Evolutionary conservation across 2,329 filamentous ascomycete species (phyloP).

Genomic region (Aspergillus sp.): DNA sequence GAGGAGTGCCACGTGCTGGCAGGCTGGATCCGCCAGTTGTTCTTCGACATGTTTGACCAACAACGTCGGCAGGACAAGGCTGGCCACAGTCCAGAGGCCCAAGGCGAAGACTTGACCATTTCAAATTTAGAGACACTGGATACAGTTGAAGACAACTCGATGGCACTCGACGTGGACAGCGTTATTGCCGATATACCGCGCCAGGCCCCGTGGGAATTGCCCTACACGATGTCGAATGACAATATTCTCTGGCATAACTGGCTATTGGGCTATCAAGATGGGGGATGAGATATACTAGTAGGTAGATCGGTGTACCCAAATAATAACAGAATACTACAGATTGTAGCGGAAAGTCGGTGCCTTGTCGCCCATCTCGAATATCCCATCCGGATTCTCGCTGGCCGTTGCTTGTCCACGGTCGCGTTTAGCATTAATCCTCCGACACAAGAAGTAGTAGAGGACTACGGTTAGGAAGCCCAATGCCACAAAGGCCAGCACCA

Average conservation of each 20-base stretch:
- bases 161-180: neutral
- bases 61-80: no score
- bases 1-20: no score
- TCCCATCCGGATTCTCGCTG: conserved; percentile 4
- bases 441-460: conserved; percentile 10
- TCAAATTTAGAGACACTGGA: no score
- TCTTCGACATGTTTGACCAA: no score
- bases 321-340: neutral
- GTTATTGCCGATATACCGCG: neutral
- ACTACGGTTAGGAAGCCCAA: conserved; percentile 9
- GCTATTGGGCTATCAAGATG: neutral
- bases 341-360: conserved; percentile 6
- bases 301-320: no score
- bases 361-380: conserved; percentile 13
- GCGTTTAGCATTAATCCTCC: conserved; percentile 8
- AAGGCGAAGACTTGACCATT: no score
- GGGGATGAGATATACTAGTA: neutral
- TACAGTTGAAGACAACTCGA: no score
- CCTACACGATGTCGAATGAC: neutral
- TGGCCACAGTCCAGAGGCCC: no score
- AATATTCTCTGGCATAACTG: neutral
- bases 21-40: no score
- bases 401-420: neutral
- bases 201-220: neutral
- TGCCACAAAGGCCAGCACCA: conserved; percentile 11